Evolutionary conservation across 192 early-diverging fungal species (phyloP).

Genomic region (Coemansia sp.): DNA sequence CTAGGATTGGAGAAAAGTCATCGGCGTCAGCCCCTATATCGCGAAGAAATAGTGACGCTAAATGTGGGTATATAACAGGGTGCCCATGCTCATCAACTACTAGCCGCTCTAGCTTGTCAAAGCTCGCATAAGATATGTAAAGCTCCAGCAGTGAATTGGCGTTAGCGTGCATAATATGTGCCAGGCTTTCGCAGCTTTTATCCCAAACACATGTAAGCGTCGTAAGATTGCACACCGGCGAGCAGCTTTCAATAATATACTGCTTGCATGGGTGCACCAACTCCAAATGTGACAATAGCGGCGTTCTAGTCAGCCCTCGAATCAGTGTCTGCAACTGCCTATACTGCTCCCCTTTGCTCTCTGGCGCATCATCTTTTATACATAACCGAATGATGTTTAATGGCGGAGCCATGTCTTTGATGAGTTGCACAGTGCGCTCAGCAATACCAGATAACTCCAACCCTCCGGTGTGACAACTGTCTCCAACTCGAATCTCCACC

Average conservation of each 20-base stretch:
- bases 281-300: background rate
- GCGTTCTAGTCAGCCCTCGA: background rate
- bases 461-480: background rate
- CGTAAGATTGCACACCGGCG: background rate
- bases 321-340: background rate
- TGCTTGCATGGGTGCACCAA: background rate
- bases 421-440: background rate
- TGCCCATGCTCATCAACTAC: conserved; percentile 5
- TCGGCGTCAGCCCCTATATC: background rate
- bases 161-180: background rate
- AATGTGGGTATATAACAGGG: conserved; percentile 1
- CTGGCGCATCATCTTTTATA: background rate
- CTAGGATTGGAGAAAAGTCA: background rate
- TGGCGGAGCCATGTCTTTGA: conserved; percentile 1
- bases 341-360: background rate
- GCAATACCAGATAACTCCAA: background rate
- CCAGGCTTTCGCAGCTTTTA: background rate
- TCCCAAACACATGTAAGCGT: conserved; percentile 2
- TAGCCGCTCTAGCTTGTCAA: conserved; percentile 1
- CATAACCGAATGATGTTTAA: background rate
- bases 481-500: background rate
- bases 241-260: conserved; percentile 2
- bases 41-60: background rate
- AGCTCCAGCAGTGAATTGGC: background rate
- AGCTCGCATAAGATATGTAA: background rate